Conservation (phyloP, 441 rosid species). For the Pelargonium cotyledonis region DNA sequence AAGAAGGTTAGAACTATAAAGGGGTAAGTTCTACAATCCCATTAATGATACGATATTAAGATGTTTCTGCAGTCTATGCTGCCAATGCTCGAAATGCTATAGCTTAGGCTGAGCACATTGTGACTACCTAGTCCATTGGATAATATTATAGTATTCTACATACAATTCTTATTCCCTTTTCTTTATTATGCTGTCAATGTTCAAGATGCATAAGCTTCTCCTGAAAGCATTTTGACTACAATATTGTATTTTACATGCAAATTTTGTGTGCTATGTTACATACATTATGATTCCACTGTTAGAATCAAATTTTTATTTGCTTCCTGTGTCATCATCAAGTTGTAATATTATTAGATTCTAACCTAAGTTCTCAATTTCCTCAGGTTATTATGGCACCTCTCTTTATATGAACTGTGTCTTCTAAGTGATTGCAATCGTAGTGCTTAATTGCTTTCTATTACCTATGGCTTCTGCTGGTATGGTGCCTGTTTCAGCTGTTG, state of each 20-base stretch:
- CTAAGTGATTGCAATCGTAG: not conserved
- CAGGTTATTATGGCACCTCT: constrained; percentile 7
- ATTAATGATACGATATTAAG: not conserved
- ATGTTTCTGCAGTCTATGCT: not conserved
- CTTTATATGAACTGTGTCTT: not conserved
- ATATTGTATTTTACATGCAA: too few species aligned
- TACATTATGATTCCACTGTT: not conserved
- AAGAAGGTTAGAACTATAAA: not conserved
- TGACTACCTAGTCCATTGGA: not conserved
- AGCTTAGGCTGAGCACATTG: not conserved
- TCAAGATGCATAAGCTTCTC: too few species aligned
- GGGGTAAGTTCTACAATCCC: not conserved
- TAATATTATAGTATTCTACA: not conserved
- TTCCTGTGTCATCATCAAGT: not conserved
- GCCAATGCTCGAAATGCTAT: not conserved
- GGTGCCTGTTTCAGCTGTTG: constrained; percentile 25
- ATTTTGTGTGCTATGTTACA: too few species aligned
- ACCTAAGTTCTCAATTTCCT: not conserved
- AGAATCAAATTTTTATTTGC: not conserved
- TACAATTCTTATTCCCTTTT: too few species aligned
- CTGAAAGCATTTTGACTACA: too few species aligned
- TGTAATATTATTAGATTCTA: not conserved
- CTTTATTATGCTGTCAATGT: too few species aligned
- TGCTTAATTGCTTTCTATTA: not conserved
- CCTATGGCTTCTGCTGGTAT: constrained; percentile 35